Evolutionary conservation across 208 protist genomes (phyloP).

Genomic region (Acanthamoeba castellanii): DNA sequence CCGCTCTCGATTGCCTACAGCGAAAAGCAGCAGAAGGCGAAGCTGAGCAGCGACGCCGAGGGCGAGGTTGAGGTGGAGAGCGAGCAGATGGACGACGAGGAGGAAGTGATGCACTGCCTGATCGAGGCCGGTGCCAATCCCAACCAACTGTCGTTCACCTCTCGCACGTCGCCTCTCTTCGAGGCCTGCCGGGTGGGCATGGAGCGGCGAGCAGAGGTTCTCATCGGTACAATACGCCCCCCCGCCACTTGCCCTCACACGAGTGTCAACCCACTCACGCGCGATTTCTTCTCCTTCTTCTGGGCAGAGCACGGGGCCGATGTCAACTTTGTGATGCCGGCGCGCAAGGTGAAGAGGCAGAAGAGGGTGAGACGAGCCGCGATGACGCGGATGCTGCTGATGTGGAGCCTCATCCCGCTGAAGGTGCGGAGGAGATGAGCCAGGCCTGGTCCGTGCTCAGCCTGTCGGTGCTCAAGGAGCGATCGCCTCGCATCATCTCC

Average conservation of each 20-base stretch:
- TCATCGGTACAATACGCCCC: not conserved
- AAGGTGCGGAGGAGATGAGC: not conserved
- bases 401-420: not conserved
- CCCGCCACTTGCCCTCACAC: not conserved
- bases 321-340: not conserved
- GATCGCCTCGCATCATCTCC: slow-evolving; percentile 48
- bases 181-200: slow-evolving; percentile 18
- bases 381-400: too few species aligned
- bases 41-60: not conserved
- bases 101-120: slow-evolving; percentile 58
- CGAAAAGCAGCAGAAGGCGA: slow-evolving; percentile 32
- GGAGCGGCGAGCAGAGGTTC: slow-evolving; percentile 19
- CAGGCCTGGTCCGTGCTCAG: slow-evolving; percentile 47
- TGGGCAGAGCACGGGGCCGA: not conserved
- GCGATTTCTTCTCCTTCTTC: not conserved
- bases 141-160: slow-evolving; percentile 16
- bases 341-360: not conserved
- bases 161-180: slow-evolving; percentile 18
- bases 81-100: slow-evolving; percentile 13
- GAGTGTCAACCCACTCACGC: not conserved
- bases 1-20: slow-evolving; percentile 44
- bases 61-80: not conserved
- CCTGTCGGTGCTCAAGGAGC: slow-evolving; percentile 44
- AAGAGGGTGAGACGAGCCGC: not conserved
- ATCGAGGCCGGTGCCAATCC: slow-evolving; percentile 41